Percentiles rank a stretch among this genome's conserved stretches.
phyloP scores from a whole-genome alignment of 2,329 filamentous ascomycete species.

The Paracorniculantispora psalliotae region DNA sequence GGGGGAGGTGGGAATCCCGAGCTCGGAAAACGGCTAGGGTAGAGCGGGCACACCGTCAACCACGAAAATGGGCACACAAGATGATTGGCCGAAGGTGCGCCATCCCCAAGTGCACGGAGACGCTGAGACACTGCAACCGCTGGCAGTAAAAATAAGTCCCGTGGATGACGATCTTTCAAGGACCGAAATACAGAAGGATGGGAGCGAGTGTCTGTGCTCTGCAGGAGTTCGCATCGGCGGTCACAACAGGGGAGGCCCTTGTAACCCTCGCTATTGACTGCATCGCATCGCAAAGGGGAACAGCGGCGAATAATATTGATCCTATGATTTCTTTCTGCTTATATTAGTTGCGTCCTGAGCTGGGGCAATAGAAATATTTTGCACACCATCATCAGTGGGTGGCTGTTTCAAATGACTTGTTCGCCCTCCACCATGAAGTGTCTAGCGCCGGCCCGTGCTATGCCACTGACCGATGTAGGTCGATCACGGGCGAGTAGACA shows the following conservation, averaged over 20 bases:
- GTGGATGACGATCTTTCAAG: background rate
- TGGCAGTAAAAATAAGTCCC: background rate
- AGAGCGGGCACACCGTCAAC: background rate
- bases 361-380: background rate
- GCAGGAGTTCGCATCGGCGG: too few species aligned
- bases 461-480: background rate
- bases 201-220: background rate
- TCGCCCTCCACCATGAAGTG: background rate
- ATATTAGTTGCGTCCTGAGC: background rate
- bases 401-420: background rate
- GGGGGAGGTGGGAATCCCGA: slow-evolving; percentile 19
- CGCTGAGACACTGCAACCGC: too few species aligned
- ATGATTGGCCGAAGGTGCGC: background rate
- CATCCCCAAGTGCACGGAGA: too few species aligned
- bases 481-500: background rate
- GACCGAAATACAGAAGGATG: background rate
- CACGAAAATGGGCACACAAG: background rate
- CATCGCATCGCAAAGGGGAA: too few species aligned
- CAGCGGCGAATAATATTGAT: too few species aligned
- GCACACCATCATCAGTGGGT: background rate
- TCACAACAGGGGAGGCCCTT: too few species aligned
- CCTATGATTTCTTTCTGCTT: background rate
- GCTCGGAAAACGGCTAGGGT: slow-evolving; percentile 21
- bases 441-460: background rate
- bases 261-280: too few species aligned